Evolutionary conservation across 2,329 filamentous ascomycete species (phyloP).

Genomic region (Fonsecaea monophora): DNA sequence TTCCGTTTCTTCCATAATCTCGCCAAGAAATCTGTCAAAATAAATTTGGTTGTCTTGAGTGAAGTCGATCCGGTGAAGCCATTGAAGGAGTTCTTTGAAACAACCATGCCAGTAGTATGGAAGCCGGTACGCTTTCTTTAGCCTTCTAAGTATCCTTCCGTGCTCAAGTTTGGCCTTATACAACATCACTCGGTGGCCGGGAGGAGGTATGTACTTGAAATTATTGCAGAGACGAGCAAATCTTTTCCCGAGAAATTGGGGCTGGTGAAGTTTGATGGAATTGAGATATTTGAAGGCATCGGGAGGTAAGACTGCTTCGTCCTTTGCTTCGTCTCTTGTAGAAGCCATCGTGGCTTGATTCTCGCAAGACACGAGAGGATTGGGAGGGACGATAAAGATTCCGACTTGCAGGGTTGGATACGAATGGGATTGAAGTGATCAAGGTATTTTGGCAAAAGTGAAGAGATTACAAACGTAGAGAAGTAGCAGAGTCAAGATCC

Average conservation of each 20-base stretch:
- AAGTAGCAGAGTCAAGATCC: conserved; percentile 15
- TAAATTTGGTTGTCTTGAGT: conserved; percentile 4
- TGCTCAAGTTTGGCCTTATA: conserved; percentile 11
- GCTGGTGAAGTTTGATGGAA: conserved; percentile 15
- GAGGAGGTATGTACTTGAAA: conserved; percentile 16
- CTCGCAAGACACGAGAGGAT: conserved; percentile 17
- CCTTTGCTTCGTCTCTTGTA: conserved; percentile 9
- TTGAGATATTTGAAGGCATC: conserved; percentile 21
- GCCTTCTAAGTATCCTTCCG: conserved; percentile 4
- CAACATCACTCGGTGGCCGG: conserved; percentile 8
- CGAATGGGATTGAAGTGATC: conserved; percentile 16
- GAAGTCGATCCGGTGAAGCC: conserved; percentile 21
- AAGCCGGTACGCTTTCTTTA: background rate
- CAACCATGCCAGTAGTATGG: background rate
- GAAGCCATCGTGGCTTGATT: conserved; percentile 18
- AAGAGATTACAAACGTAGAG: conserved; percentile 11
- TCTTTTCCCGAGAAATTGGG: conserved; percentile 5
- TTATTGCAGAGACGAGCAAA: too few relatives aligned
- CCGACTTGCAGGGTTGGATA: conserved; percentile 11
- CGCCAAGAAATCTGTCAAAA: background rate
- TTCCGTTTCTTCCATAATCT: background rate
- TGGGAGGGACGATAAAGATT: conserved; percentile 15
- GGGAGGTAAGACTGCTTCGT: conserved; percentile 12
- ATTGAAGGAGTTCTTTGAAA: conserved; percentile 20
- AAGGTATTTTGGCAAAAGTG: conserved; percentile 15